A percentile compares a stretch with the other conserved stretches of the same genome.
Conservation (phyloP, 225 moss, liverwort and hornwort genomes). For the Takakia lepidozioides region DNA sequence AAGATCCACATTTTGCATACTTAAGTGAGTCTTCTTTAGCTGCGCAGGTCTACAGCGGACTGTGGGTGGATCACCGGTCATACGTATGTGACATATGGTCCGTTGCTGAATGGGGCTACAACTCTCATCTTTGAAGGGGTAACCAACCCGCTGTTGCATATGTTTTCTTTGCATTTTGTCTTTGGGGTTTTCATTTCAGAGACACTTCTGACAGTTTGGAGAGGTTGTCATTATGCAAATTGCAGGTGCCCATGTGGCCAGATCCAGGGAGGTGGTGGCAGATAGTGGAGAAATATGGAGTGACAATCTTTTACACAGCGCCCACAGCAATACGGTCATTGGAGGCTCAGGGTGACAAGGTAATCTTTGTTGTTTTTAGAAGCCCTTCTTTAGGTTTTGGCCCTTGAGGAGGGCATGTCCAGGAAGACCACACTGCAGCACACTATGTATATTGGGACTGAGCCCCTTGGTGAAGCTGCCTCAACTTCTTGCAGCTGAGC, state of each 20-base stretch:
- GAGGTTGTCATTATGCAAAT: neutral
- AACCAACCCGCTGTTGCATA: neutral
- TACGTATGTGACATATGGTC: slow-evolving; percentile 35
- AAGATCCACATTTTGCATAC: neutral
- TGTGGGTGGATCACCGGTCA: slow-evolving; percentile 52
- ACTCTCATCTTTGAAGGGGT: slow-evolving; percentile 40
- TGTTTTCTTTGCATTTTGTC: neutral
- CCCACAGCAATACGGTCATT: slow-evolving; percentile 47
- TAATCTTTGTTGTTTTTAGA: no score
- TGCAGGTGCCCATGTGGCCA: slow-evolving; percentile 33
- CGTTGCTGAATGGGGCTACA: slow-evolving; percentile 39
- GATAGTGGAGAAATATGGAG: slow-evolving; percentile 33
- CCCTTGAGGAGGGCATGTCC: no score
- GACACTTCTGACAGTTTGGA: neutral
- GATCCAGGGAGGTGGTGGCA: slow-evolving; percentile 44
- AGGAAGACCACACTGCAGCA: no score
- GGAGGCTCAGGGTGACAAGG: slow-evolving; percentile 23
- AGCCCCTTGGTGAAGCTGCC: no score
- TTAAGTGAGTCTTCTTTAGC: neutral
- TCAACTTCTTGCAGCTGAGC: no score
- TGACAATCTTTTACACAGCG: slow-evolving; percentile 35
- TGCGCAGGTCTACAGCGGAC: slow-evolving; percentile 36
- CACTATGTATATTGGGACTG: no score
- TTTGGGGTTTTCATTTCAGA: neutral
- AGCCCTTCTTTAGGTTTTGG: no score